Evolutionary conservation across 2,329 filamentous ascomycete genomes (phyloP), one percentile per base, ranked within the genome.

Genomic region (Lojkania enalia): DNA sequence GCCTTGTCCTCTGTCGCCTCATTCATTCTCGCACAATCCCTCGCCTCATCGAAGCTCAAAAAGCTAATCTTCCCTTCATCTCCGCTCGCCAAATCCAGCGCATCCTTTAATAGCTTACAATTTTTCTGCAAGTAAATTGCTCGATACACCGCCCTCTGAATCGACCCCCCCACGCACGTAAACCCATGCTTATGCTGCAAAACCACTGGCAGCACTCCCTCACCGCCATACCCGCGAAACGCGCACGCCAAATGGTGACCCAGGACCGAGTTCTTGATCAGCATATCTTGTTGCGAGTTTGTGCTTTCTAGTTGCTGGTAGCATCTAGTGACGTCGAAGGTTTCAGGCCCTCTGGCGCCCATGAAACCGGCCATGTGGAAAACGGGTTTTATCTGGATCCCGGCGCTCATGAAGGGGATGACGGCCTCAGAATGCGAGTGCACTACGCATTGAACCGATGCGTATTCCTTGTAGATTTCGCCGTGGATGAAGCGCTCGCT

Each of bases 141-240:
- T 18, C 69, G 61, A 44, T 68, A 74, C 3, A 75, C 69, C 4
- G 68, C 71, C 41, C 72, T 64, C 41, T 74, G 64, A n/a, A 75
- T 63, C 4, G 48, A 60, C 0, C 43, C 44, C 0, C 69, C 73
- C 4, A 70, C 56, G 21, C 62, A 65, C 1, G 72, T 74, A 35
- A 75, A 74, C 0, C 73, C 73, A 39, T 75, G 72, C 7, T 72
- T 71, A 11, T 71, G 66, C 64, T 74, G 73, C 38, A 70, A 42
- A 3, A 70, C 62, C 2, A 69, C 62, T 0, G 62, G 54, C 19
- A 11, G 5, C 16, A 9, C 5, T 5, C 16, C 16, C 18, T 20
- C 15, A 6, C 47, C 48, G 1, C 33, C 32, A 15, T 43, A 38
- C 20, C 7, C 9, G 20, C 21, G 30, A 13, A 42, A 44, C 12